Evolutionary conservation across 495 filamentous ascomycete species (phyloP).

Genomic region (Chaetomium tenue): DNA sequence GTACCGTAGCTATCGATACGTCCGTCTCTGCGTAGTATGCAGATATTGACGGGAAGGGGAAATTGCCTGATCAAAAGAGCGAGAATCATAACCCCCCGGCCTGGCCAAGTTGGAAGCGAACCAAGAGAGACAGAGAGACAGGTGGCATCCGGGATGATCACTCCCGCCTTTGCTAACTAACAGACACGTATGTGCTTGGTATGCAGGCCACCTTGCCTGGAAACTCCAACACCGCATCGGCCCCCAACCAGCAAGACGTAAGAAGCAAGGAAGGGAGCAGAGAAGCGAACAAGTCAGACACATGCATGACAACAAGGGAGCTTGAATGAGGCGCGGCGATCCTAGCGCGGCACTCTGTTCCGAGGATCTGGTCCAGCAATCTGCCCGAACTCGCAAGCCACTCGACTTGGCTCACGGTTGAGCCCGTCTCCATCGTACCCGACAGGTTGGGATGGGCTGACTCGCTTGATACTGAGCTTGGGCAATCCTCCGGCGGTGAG

Average conservation of each 20-base stretch:
- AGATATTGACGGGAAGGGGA: slow-evolving; percentile 17
- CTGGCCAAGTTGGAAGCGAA: slow-evolving; percentile 4
- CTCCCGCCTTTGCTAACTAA: too few relatives aligned
- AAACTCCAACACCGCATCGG: background rate
- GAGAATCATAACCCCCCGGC: background rate
- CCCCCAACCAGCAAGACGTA: background rate
- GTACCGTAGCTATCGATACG: background rate
- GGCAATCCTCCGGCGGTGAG: background rate
- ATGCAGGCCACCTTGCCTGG: background rate
- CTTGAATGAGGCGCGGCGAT: slow-evolving; percentile 12
- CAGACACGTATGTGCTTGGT: background rate
- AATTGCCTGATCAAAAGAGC: slow-evolving; percentile 2
- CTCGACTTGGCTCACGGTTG: background rate
- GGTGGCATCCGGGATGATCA: slow-evolving; percentile 1
- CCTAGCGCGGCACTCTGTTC: background rate
- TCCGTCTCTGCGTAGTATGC: background rate
- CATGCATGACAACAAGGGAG: background rate
- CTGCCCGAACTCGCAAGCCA: background rate
- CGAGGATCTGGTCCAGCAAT: slow-evolving; percentile 12
- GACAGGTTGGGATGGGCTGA: slow-evolving; percentile 8
- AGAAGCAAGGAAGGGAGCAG: background rate
- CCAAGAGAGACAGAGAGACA: background rate
- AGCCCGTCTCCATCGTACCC: background rate
- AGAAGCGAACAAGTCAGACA: background rate
- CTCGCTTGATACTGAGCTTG: background rate